Conservation (phyloP, 345 rosid genomes). For the Odontarrhena argentea region DNA sequence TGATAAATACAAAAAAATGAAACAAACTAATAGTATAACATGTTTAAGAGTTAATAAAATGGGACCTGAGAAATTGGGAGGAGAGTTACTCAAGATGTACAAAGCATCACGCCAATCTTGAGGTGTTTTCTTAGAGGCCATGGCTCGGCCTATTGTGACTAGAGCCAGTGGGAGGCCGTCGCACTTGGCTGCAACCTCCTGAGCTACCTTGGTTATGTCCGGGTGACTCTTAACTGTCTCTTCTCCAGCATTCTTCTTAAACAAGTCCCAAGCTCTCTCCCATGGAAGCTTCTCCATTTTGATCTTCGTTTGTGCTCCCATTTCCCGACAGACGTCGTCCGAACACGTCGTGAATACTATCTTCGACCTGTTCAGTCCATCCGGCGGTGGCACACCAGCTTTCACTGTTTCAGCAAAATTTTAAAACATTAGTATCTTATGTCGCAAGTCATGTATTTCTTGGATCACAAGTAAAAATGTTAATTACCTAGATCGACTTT, state of each 20-base stretch:
- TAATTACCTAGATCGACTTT: constrained; percentile 38
- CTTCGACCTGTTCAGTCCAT: constrained; percentile 41
- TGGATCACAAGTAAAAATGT: not conserved
- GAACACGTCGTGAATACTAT: constrained; percentile 44
- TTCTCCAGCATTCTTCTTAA: constrained; percentile 41
- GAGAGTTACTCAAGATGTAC: constrained; percentile 42
- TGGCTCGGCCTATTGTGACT: constrained; percentile 44
- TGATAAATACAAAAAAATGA: not conserved
- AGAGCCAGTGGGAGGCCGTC: constrained; percentile 44
- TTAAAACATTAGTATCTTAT: not conserved
- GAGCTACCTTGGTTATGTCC: constrained; percentile 41
- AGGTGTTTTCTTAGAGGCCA: constrained; percentile 43
- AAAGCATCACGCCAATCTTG: constrained; percentile 45
- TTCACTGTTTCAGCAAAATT: constrained; percentile 15
- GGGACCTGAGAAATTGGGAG: constrained; percentile 45
- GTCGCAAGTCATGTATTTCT: not conserved
- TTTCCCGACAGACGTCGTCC: constrained; percentile 42
- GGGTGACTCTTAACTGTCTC: constrained; percentile 40
- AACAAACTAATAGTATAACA: not conserved
- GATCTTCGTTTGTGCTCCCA: constrained; percentile 42
- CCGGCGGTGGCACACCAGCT: constrained; percentile 39
- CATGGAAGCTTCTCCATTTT: constrained; percentile 39
- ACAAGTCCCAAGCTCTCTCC: constrained; percentile 46
- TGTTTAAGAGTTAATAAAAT: not conserved
- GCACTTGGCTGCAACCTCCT: constrained; percentile 40